Conservation (phyloP, 192 early-diverging fungal genomes). For the Linnemannia elongata region DNA sequence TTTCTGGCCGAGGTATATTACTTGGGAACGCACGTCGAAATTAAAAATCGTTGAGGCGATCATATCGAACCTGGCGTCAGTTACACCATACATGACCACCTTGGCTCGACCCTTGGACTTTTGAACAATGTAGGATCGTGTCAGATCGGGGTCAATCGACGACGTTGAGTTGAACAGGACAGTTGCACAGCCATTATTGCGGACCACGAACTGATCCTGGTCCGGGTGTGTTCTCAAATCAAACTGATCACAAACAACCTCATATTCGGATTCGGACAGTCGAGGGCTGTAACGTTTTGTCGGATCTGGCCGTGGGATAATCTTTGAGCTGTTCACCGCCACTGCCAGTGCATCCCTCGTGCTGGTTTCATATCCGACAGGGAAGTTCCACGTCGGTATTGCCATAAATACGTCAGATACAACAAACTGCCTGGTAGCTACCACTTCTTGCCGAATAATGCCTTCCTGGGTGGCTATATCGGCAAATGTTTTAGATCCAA, state of each 20-base stretch:
- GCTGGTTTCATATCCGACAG: not conserved
- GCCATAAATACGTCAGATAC: not conserved
- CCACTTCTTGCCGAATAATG: not conserved
- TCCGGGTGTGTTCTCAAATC: not conserved
- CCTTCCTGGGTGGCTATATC: not conserved
- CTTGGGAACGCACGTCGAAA: not conserved
- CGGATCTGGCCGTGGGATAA: not conserved
- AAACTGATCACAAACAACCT: slow-evolving; percentile 1
- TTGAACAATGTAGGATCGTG: not conserved
- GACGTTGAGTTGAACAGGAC: not conserved
- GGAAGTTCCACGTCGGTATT: not conserved
- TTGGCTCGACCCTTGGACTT: slow-evolving; percentile 12
- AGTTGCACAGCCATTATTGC: slow-evolving; percentile 1
- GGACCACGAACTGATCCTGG: not conserved
- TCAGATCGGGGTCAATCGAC: not conserved
- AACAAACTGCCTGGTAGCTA: slow-evolving; percentile 1
- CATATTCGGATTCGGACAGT: slow-evolving; percentile 5
- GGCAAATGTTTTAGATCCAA: not conserved
- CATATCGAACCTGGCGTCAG: not conserved
- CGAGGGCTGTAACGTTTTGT: not conserved
- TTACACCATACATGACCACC: not conserved
- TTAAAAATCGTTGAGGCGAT: slow-evolving; percentile 1
- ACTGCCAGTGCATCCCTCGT: not conserved
- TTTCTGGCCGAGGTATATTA: slow-evolving; percentile 6
- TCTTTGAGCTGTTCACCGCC: slow-evolving; percentile 8